Percentiles rank a stretch among this genome's conserved stretches.
phyloP scores from a whole-genome alignment of 2,329 filamentous ascomycete genomes.

The Anisogramma anomala region DNA sequence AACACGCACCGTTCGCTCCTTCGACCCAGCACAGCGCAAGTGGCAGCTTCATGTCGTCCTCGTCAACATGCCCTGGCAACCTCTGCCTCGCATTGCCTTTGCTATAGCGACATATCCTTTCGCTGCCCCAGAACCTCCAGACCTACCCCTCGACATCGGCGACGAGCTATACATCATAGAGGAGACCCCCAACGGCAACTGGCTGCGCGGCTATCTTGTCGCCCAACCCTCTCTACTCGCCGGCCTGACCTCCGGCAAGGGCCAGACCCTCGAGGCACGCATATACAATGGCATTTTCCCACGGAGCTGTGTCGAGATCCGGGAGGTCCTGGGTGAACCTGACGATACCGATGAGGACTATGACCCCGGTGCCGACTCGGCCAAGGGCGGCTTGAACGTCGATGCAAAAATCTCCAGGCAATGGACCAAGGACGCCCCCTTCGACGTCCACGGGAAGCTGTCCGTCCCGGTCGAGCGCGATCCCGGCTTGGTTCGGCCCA shows the following conservation, averaged over 20 bases:
- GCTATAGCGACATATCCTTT: conserved; percentile 95
- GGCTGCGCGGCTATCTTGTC: conserved; percentile 92
- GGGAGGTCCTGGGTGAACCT: conserved; percentile 78
- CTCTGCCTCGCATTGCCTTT: conserved; percentile 92
- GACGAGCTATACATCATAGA: conserved; percentile 99
- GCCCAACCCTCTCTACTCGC: conserved; percentile 87
- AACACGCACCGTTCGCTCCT: neutral
- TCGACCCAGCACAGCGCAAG: neutral
- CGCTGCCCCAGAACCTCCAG: conserved; percentile 70
- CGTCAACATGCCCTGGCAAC: conserved; percentile 81
- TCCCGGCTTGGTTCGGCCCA: conserved; percentile 60
- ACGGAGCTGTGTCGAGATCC: conserved; percentile 83
- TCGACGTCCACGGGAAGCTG: conserved; percentile 30
- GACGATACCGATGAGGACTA: conserved; percentile 25
- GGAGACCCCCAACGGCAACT: conserved; percentile 81
- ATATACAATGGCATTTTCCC: conserved; percentile 99
- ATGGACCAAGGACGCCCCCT: conserved; percentile 24
- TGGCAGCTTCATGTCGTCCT: conserved; percentile 14
- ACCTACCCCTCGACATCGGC: conserved; percentile 91
- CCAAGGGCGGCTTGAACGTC: conserved; percentile 38
- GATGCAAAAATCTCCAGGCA: conserved; percentile 24
- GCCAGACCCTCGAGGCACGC: conserved; percentile 85
- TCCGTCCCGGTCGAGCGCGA: conserved; percentile 46
- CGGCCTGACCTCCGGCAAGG: conserved; percentile 79
- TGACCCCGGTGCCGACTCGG: conserved; percentile 35